Base-by-base conservation (phyloP, 345 rosid species). In the Eutrema japonicum region DNA sequence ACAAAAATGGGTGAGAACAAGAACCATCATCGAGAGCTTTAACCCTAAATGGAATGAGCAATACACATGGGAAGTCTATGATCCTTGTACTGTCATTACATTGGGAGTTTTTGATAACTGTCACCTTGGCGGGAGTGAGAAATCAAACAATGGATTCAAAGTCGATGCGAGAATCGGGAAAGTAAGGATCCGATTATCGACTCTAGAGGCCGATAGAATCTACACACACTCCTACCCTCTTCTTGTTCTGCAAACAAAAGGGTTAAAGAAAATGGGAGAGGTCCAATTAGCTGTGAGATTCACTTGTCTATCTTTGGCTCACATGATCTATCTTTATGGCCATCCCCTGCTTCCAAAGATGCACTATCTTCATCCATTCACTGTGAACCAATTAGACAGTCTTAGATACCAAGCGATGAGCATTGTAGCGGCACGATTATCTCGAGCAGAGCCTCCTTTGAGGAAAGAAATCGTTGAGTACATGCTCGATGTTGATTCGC, bases 401-500 rank as follows among this genome's bases (percentile, higher is more conserved):
- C 70, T 91, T 53, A 69, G 97, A 77, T 88, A 82, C 78, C 93
- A 89, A 72, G 96, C 97, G 0, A 89, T 87, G 93, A 87, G 76
- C 82, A 86, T 89, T 42, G 97, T 91, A 1, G 88, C 89, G 2
- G 84, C 75, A 52, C 79, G 93, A 81, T 88, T 91, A 12, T 73
- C 89, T 4, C 62, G 96, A 38, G 93, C 96, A 6, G 97, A 92
- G 57, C 97, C 96, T 26, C 96, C 96, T 2, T 71, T 92, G 47
- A 80, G 89, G 76, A 92, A 88, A 79, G 97, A 92, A 76, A 94
- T 84, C 3, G 93, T 92, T 6, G 97, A 89, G 84, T 92, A 88
- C 57, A 88, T 89, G 97, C 83, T 92, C n/a, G 97, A 92, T 53
- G 97, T 89, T 66, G 97, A 89, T 75, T 89, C 97, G 7, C 96